Evolutionary conservation across 176 grass and related monocot species (phyloP).

Genomic region (Phoenix roebelenii): DNA sequence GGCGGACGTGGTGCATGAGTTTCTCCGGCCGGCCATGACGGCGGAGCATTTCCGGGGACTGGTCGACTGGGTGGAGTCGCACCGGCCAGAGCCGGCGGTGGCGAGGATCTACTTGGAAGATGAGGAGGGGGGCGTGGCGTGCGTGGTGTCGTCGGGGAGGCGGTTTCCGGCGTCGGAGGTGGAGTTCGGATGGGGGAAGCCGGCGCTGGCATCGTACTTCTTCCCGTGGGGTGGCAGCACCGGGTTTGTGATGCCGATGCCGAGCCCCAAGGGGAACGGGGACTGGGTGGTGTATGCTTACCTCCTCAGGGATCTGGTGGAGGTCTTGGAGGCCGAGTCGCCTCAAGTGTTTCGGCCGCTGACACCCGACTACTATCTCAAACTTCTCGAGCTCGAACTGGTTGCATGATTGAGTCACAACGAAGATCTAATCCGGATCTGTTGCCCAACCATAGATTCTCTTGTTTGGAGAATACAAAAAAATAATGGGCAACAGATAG

Average conservation of each 20-base stretch:
- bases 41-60: constrained; percentile 45
- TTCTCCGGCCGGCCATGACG: constrained; percentile 29
- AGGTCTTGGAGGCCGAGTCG: constrained; percentile 38
- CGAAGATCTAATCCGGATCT: too few species aligned
- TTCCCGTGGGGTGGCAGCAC: constrained; percentile 38
- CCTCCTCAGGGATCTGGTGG: constrained; percentile 20
- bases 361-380: constrained; percentile 22
- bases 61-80: constrained; percentile 47
- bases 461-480: too few species aligned
- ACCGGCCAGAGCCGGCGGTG: constrained; percentile 28
- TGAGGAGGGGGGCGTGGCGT: constrained; percentile 14
- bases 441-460: too few species aligned
- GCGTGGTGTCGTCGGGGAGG: constrained; percentile 51
- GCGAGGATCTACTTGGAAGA: constrained; percentile 36
- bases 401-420: too few species aligned
- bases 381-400: too few species aligned
- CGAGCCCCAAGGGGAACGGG: constrained; percentile 29
- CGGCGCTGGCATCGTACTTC: constrained; percentile 51
- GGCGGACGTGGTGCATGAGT: constrained; percentile 41
- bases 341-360: constrained; percentile 30
- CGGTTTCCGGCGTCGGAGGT: constrained; percentile 33
- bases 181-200: constrained; percentile 45
- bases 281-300: constrained; percentile 71
- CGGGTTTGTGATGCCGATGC: constrained; percentile 66
- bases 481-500: too few species aligned